Evolutionary conservation across 768 basidiomycete species (phyloP).

Genomic region (Termitomyces sp.): DNA sequence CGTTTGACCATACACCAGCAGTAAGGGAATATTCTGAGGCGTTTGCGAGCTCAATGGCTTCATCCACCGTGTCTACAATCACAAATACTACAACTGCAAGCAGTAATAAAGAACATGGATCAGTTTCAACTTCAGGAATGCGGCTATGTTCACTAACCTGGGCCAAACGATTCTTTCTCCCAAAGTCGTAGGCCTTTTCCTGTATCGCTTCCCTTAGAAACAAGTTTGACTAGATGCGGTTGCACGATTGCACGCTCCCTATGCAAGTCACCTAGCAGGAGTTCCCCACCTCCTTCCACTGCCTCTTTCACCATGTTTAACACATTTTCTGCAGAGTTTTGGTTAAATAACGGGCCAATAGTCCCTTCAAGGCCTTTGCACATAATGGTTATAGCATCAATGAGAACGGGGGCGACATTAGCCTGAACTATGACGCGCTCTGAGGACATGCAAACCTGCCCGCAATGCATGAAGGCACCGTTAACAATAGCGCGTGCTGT

Average conservation of each 20-base stretch:
- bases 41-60: conserved; percentile 56
- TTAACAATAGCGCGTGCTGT: conserved; percentile 48
- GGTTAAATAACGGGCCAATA: conserved; percentile 36
- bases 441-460: conserved; percentile 59
- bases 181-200: conserved; percentile 42
- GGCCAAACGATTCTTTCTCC: conserved; percentile 62
- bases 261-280: conserved; percentile 40
- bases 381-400: conserved; percentile 29
- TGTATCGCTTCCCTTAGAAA: conserved; percentile 34
- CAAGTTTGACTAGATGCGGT: conserved; percentile 42
- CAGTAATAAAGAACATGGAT: background rate
- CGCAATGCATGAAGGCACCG: conserved; percentile 43
- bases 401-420: conserved; percentile 31
- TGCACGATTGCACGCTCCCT: conserved; percentile 40
- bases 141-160: conserved; percentile 29
- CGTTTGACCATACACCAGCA: conserved; percentile 49
- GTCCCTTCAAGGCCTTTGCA: conserved; percentile 30
- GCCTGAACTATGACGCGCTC: conserved; percentile 54
- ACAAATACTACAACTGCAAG: conserved; percentile 39
- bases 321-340: conserved; percentile 42
- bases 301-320: conserved; percentile 43
- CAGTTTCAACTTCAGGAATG: background rate
- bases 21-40: conserved; percentile 47
- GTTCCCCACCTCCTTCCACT: conserved; percentile 37
- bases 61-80: conserved; percentile 44